Evolutionary conservation across 129 eudicot species (phyloP).

Genomic region (Heracleum sosnowskyi): DNA sequence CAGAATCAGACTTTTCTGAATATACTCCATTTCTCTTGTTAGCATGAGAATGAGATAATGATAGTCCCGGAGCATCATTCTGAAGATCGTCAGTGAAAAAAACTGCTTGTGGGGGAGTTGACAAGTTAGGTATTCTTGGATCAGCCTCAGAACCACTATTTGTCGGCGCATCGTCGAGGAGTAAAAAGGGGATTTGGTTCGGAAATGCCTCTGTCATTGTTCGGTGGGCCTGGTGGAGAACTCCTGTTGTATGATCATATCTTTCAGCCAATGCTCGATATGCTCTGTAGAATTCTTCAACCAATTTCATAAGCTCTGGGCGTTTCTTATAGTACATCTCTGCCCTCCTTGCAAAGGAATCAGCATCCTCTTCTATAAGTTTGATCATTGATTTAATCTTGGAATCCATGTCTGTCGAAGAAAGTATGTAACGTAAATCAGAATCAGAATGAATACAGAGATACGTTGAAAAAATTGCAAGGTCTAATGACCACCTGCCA

Average conservation of each 20-base stretch:
- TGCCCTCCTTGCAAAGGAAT: conserved; percentile 88
- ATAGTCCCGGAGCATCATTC: conserved; percentile 22
- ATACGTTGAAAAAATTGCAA: background rate
- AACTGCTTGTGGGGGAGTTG: conserved; percentile 21
- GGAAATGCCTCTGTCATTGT: conserved; percentile 91
- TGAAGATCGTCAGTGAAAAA: conserved; percentile 35
- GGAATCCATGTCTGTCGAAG: conserved; percentile 61
- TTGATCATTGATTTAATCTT: conserved; percentile 84
- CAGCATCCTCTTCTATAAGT: conserved; percentile 84
- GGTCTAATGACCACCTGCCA: background rate
- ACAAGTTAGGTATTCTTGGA: conserved; percentile 48
- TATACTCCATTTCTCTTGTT: conserved; percentile 29
- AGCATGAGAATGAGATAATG: conserved; percentile 13
- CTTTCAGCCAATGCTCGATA: conserved; percentile 91
- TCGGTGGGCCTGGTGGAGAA: conserved; percentile 84
- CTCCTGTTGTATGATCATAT: conserved; percentile 93
- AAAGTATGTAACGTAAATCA: conserved; percentile 4
- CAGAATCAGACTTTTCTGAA: conserved; percentile 31
- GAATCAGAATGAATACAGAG: background rate
- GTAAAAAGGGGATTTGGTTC: conserved; percentile 50
- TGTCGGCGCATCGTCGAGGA: conserved; percentile 48
- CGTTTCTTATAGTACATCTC: conserved; percentile 90
- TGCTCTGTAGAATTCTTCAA: conserved; percentile 84
- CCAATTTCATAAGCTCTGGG: conserved; percentile 85
- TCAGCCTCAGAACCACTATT: conserved; percentile 34